A percentile compares a stretch with the other conserved stretches of the same genome.
phyloP scores from a whole-genome alignment of 1,139 yeast genomes.

The Debaryomyces coudertii region DNA sequence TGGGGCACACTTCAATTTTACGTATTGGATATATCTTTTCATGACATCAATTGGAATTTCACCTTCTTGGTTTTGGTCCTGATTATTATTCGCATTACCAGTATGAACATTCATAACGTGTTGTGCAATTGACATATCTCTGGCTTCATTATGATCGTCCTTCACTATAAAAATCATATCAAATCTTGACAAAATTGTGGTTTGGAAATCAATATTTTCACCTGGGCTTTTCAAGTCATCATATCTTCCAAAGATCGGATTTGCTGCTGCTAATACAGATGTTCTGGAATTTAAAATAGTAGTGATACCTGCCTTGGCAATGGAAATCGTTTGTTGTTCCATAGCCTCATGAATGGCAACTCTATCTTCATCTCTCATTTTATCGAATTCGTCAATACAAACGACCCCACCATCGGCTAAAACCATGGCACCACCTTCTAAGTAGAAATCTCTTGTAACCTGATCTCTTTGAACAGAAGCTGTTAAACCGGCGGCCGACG shows the following conservation, averaged over 20 bases:
- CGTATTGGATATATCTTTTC: conserved; percentile 91
- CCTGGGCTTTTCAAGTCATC: conserved; percentile 97
- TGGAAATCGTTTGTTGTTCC: conserved; percentile 99
- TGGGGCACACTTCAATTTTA: conserved; percentile 91
- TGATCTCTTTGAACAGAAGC: conserved; percentile 96
- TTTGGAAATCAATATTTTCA: conserved; percentile 96
- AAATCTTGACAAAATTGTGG: conserved; percentile 93
- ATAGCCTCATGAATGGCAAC: conserved; percentile 99
- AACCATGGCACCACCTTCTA: conserved; percentile 99
- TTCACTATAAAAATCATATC: conserved; percentile 98
- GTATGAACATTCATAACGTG: conserved; percentile 97
- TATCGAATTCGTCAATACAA: conserved; percentile 98
- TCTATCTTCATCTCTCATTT: conserved; percentile 98
- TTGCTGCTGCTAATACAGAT: conserved; percentile 96
- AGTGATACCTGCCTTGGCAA: conserved; percentile 98
- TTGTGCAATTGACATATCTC: conserved; percentile 89
- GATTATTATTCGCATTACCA: conserved; percentile 58
- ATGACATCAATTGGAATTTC: conserved; percentile 89
- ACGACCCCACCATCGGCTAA: conserved; percentile 99
- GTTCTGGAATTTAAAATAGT: conserved; percentile 95
- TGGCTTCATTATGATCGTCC: conserved; percentile 85
- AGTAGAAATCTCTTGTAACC: conserved; percentile 82
- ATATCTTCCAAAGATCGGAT: conserved; percentile 94
- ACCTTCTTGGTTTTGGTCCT: conserved; percentile 61
- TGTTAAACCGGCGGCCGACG: conserved; percentile 98